Evolutionary conservation across 1,284 basidiomycete genomes (phyloP), one percentile per base, ranked within the genome.

Genomic region (Neotropicomus parvogracilis): DNA sequence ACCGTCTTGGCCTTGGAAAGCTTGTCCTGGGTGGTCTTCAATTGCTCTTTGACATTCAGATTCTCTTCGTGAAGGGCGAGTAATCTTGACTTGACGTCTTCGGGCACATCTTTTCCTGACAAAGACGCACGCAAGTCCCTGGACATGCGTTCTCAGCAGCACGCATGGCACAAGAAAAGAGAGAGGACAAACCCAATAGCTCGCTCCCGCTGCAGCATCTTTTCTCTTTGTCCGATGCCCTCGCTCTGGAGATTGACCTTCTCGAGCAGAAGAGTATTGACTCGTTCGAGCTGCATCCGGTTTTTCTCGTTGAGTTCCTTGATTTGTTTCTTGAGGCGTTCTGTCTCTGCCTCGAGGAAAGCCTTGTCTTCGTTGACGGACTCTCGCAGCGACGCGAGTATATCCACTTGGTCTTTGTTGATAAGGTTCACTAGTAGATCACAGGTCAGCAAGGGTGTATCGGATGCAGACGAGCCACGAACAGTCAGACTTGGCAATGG

Each of bases 201-300:
- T 43, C 85, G 79, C 62, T 91, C 88, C 44, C 89, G 79, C 60
- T 88, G 83, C 31, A 95, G 71, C 78, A 90, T 83, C 64, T 75
- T 80, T 63, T 95, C 92, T 50, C 91, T 75, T 59, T 91, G 88
- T 26, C 83, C 83, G 55, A 95, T 91, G 20, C 88, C 84, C 40
- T 92, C 88, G 55, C 82, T 85, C 67, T 97, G 95, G 39, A 97
- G 69, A 57, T 80, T 89, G 49, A 97, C 86, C 72, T 97, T 97
- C 66, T 97, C 95, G 47, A 95, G 73, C 3, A 98, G 71, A 31
- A 97, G 74, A 6, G 69, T 78, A 58, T 94, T 93, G 63, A 94
- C 82, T 66, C 95, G 91, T 69, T 95, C 91, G 35, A 94, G 79
- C 61, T 95, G 91, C 84, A 94, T 90, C 59, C 84, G 79, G 65